phyloP scores from a whole-genome alignment of 495 filamentous ascomycete genomes.

The Talaromyces liani region DNA sequence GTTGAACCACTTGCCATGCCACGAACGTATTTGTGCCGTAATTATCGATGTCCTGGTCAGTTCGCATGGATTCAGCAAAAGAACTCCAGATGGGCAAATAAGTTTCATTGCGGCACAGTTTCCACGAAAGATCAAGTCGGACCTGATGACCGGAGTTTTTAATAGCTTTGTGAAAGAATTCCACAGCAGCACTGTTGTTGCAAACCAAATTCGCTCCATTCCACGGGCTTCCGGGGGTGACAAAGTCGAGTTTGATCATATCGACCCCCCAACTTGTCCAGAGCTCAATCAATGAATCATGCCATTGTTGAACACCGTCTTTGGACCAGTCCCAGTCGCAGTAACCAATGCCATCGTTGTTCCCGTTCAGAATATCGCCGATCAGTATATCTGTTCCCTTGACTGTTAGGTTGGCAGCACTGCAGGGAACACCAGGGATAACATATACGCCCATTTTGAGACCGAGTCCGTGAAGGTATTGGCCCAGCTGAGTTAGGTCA shows the following conservation, averaged over 20 bases:
- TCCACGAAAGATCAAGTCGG: background rate
- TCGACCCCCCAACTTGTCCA: background rate
- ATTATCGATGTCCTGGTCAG: conserved; percentile 2
- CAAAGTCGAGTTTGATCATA: background rate
- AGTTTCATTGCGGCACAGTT: conserved; percentile 5
- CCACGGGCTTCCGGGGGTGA: background rate
- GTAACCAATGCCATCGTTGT: background rate
- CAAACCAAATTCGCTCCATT: conserved; percentile 1
- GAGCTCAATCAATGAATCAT: background rate
- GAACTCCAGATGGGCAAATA: background rate
- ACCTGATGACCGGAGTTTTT: background rate
- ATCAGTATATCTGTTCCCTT: background rate
- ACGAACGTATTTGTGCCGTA: background rate
- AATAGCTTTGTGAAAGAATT: background rate
- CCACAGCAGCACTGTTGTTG: background rate
- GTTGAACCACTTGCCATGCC: background rate
- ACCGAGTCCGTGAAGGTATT: background rate
- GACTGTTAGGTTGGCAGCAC: background rate
- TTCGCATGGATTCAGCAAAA: background rate
- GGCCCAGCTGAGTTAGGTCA: background rate
- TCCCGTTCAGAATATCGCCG: background rate
- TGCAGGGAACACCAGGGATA: background rate
- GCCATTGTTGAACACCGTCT: background rate
- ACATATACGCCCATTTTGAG: conserved; percentile 1
- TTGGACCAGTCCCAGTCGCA: background rate